Percentiles rank a stretch among this genome's conserved stretches.
Conservation (phyloP, 1,284 basidiomycete species). For the Pseudozyma hubeiensis region DNA sequence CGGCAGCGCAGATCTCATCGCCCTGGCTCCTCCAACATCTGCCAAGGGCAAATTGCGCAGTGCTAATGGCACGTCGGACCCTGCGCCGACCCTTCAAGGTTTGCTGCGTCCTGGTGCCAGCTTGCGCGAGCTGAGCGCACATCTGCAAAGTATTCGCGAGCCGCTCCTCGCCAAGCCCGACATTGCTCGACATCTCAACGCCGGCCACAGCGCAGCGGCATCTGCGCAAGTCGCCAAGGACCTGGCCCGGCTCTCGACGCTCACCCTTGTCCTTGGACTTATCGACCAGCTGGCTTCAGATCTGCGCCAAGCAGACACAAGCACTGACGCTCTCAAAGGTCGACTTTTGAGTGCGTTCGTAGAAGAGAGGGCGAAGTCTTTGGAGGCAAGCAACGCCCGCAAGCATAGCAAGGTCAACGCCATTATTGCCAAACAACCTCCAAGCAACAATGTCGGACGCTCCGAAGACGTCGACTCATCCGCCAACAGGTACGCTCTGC, state of each 20-base stretch:
- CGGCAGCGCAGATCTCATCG: constrained; percentile 7
- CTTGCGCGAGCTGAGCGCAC: constrained; percentile 28
- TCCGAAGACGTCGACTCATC: constrained; percentile 9
- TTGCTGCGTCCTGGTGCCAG: constrained; percentile 20
- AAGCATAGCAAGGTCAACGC: background rate
- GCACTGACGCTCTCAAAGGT: constrained; percentile 22
- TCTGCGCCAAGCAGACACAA: constrained; percentile 20
- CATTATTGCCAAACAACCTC: background rate
- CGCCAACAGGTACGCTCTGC: constrained; percentile 54
- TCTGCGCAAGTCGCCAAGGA: constrained; percentile 10
- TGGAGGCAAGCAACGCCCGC: constrained; percentile 23
- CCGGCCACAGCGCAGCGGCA: background rate
- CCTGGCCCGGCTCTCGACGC: constrained; percentile 17
- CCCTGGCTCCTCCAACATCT: constrained; percentile 1
- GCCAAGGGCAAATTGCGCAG: constrained; percentile 18
- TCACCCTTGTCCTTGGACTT: constrained; percentile 36
- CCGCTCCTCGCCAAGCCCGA: constrained; percentile 25
- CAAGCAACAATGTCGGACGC: background rate
- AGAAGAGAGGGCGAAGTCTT: constrained; percentile 15
- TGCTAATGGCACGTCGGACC: background rate
- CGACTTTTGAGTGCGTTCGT: constrained; percentile 22
- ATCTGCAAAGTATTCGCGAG: constrained; percentile 18
- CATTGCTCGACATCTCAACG: constrained; percentile 14
- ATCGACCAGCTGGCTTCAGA: constrained; percentile 46
- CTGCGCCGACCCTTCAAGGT: constrained; percentile 9